phyloP scores from a whole-genome alignment of 805 yeast species.

The Pichia rugopelliculosa region DNA sequence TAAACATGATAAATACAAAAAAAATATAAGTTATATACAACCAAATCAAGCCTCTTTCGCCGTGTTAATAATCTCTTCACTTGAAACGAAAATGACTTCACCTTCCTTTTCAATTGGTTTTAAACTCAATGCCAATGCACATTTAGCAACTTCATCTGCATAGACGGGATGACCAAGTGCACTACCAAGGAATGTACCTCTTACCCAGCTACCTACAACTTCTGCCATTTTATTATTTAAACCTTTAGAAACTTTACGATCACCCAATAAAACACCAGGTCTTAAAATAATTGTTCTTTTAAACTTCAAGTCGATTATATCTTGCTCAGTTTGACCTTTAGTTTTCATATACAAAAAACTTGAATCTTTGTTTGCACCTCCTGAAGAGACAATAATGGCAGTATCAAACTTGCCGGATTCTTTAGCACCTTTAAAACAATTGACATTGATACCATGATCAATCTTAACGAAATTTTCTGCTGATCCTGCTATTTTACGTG shows the following conservation, averaged over 20 bases:
- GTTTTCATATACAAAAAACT: constrained; percentile 52
- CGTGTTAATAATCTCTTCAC: constrained; percentile 19
- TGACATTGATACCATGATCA: constrained; percentile 67
- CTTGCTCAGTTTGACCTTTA: constrained; percentile 75
- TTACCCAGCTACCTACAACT: constrained; percentile 27
- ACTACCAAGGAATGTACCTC: constrained; percentile 30
- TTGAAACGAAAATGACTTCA: constrained; percentile 19
- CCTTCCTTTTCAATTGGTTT: constrained; percentile 19
- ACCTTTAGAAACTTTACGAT: constrained; percentile 40
- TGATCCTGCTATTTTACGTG: constrained; percentile 64
- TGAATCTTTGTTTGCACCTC: constrained; percentile 56
- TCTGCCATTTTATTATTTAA: constrained; percentile 27
- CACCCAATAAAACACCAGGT: constrained; percentile 72
- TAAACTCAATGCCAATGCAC: constrained; percentile 27
- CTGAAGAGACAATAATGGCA: constrained; percentile 57
- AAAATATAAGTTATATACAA: not conserved
- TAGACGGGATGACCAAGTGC: constrained; percentile 39
- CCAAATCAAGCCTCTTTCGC: constrained; percentile 7
- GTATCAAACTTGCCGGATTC: constrained; percentile 55
- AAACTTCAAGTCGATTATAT: constrained; percentile 52
- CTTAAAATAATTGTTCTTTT: constrained; percentile 66
- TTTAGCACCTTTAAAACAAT: constrained; percentile 67
- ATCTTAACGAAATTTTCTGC: constrained; percentile 61
- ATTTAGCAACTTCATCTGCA: constrained; percentile 60
- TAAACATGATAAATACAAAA: not conserved